Conservation (phyloP, 2,329 filamentous ascomycete species). For the Eutypa lata region DNA sequence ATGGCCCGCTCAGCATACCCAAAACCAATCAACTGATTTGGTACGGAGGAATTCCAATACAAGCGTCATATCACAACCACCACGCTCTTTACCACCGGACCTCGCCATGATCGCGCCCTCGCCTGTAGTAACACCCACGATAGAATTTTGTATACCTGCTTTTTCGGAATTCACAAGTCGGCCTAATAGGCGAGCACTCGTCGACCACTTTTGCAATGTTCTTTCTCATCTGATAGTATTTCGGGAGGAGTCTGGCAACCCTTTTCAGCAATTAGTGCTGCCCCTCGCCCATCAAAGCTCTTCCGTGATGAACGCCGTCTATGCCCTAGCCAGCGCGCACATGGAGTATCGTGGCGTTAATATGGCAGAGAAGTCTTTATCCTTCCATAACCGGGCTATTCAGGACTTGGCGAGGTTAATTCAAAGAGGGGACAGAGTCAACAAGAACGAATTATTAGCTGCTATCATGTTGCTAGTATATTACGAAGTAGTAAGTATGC, state of each 20-base stretch:
- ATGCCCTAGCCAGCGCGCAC: slow-evolving; percentile 80
- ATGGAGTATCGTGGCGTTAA: slow-evolving; percentile 63
- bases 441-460: slow-evolving; percentile 56
- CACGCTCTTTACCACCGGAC: slow-evolving; percentile 31
- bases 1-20: slow-evolving; percentile 16
- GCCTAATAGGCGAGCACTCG: slow-evolving; percentile 51
- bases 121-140: slow-evolving; percentile 36
- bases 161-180: slow-evolving; percentile 57
- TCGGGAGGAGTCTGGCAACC: slow-evolving; percentile 59
- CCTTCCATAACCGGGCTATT: slow-evolving; percentile 59
- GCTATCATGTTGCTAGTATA: slow-evolving; percentile 62
- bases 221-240: slow-evolving; percentile 64
- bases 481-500: slow-evolving; percentile 57
- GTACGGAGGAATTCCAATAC: slow-evolving; percentile 18
- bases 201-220: slow-evolving; percentile 63
- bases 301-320: slow-evolving; percentile 77
- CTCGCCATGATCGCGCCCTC: slow-evolving; percentile 40
- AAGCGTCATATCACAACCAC: slow-evolving; percentile 17
- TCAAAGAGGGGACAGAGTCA: slow-evolving; percentile 45
- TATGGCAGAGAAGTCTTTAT: slow-evolving; percentile 52
- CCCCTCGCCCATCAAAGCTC: slow-evolving; percentile 54
- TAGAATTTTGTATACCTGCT: slow-evolving; percentile 50
- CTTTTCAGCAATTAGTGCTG: slow-evolving; percentile 61
- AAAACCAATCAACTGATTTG: slow-evolving; percentile 10
- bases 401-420: slow-evolving; percentile 56